Percentiles rank a stretch among this genome's conserved stretches.
phyloP scores from a whole-genome alignment of 305 asterid species.

The Fraxinus sp. region DNA sequence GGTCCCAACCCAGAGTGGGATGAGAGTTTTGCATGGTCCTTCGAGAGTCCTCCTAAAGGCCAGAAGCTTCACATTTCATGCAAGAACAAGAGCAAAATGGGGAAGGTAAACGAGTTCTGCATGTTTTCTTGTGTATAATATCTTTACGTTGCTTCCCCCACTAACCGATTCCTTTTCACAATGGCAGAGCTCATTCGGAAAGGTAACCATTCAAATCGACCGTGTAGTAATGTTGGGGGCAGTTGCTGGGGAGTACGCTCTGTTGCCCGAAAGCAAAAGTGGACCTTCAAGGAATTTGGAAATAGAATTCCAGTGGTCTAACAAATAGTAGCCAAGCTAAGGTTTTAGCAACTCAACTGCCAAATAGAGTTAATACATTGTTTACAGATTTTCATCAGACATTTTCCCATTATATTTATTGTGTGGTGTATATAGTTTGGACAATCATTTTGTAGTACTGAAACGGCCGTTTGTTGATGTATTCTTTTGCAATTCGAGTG shows the following conservation, averaged over 20 bases:
- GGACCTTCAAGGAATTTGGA: constrained; percentile 94
- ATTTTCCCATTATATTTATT: constrained; percentile 26
- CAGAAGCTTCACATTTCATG: constrained; percentile 98
- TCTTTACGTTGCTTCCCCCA: neutral
- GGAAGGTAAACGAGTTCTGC: constrained; percentile 53
- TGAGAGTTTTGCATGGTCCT: constrained; percentile 92
- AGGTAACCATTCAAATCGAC: constrained; percentile 94
- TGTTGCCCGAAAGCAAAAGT: constrained; percentile 90
- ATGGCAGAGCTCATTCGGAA: constrained; percentile 88
- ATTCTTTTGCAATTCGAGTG: constrained; percentile 48
- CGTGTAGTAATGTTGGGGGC: constrained; percentile 98
- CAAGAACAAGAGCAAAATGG: constrained; percentile 99
- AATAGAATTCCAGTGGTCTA: constrained; percentile 98
- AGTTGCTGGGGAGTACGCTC: constrained; percentile 91
- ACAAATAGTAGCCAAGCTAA: constrained; percentile 36
- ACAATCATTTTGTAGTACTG: constrained; percentile 29
- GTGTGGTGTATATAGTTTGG: constrained; percentile 45
- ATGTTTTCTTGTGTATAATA: constrained; percentile 1
- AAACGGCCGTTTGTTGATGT: constrained; percentile 32
- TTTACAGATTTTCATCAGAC: constrained; percentile 24
- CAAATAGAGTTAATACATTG: constrained; percentile 22
- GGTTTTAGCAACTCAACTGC: constrained; percentile 7
- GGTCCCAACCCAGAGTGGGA: constrained; percentile 98
- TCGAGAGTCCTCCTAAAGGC: constrained; percentile 97
- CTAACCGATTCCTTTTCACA: constrained; percentile 17